Base-by-base conservation (phyloP, 2,329 filamentous ascomycete species). In the Colletotrichum sansevieriae region DNA sequence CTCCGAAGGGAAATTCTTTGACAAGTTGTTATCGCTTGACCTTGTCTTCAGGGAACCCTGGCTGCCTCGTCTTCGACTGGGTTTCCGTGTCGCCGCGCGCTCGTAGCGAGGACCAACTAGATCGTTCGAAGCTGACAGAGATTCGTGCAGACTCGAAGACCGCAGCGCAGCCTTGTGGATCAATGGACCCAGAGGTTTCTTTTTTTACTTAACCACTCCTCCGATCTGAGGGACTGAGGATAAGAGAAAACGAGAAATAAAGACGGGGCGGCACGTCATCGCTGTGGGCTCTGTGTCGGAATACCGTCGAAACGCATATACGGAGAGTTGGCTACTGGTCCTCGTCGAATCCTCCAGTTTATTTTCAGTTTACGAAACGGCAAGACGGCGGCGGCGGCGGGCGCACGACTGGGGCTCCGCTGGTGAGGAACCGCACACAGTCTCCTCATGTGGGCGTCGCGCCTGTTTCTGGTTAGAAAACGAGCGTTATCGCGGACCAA, bases 261-360 rank as follows among this genome's bases (percentile, higher is more conserved):
- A 15, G 20, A 44, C 47, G 46, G 63, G 20, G 49, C 22, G 33
- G 41, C 61, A 65, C 65, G 65, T 65, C 47, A 68, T 68, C n/a
- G 20, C n/a, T 47, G 62, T 52, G 47, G 55, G 41, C 3, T 49
- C 29, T 15, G 65, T 56, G 43, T 65, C 62, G 65, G 65, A 68
- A 60, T 60, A 20, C 65, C 65, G 62, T 59, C 62, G 39, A 65
- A 68, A 49, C 33, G 62, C 62, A 68, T 55, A 68, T 63, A 65
- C 65, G 65, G 33, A 60, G 35, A 22, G 11, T 41, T 15, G 33
- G 13, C 47, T 43, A 68, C 54, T 68, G 65, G 65, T 29, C 60
- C 20, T 49, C 55, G 18, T 43, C 39, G 62, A 11, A 35, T 44
- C 41, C 54, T 25, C 41, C 12, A 12, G 55, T 29, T 44, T 68